Conservation (phyloP, 2,329 filamentous ascomycete species). For the Gaeumannomyces tritici region DNA sequence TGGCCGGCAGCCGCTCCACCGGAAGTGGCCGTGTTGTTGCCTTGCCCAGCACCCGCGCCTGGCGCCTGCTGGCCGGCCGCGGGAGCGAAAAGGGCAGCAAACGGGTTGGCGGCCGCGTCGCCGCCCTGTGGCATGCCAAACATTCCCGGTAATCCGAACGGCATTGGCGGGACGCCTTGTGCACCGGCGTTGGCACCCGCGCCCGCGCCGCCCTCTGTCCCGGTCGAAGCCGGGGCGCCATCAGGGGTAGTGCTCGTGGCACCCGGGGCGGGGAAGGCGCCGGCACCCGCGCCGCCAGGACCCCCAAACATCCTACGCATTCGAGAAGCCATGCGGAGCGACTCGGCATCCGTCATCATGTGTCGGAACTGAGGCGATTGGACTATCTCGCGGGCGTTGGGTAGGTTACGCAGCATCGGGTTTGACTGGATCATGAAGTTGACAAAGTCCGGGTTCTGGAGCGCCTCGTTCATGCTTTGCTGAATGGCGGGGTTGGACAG, state of each 20-base stretch:
- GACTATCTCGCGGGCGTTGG: slow-evolving; percentile 73
- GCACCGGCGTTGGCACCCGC: slow-evolving; percentile 11
- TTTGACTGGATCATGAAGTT: slow-evolving; percentile 93
- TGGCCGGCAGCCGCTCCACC: background rate
- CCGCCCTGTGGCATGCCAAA: slow-evolving; percentile 16
- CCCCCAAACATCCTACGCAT: slow-evolving; percentile 66
- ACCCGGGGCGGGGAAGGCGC: slow-evolving; percentile 79
- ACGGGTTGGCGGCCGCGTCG: slow-evolving; percentile 47
- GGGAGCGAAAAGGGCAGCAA: slow-evolving; percentile 50
- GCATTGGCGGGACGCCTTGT: background rate
- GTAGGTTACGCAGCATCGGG: slow-evolving; percentile 67
- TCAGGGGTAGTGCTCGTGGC: slow-evolving; percentile 75
- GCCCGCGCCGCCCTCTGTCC: slow-evolving; percentile 10
- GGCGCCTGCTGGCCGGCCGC: slow-evolving; percentile 41
- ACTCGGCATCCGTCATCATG: slow-evolving; percentile 87
- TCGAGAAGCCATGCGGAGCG: slow-evolving; percentile 71
- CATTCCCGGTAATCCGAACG: slow-evolving; percentile 23
- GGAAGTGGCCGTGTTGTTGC: background rate
- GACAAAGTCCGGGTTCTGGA: slow-evolving; percentile 89
- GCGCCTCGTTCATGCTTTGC: slow-evolving; percentile 83
- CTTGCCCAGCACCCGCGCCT: slow-evolving; percentile 38
- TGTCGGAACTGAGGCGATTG: slow-evolving; percentile 80
- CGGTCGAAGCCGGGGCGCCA: slow-evolving; percentile 26
- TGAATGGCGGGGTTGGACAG: slow-evolving; percentile 82
- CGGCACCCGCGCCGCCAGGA: slow-evolving; percentile 31